These are phyloP conservation scores for Priceomyces carsonii DNA, from an alignment of 805 yeast species.

Conservation along the genomic window DNA sequence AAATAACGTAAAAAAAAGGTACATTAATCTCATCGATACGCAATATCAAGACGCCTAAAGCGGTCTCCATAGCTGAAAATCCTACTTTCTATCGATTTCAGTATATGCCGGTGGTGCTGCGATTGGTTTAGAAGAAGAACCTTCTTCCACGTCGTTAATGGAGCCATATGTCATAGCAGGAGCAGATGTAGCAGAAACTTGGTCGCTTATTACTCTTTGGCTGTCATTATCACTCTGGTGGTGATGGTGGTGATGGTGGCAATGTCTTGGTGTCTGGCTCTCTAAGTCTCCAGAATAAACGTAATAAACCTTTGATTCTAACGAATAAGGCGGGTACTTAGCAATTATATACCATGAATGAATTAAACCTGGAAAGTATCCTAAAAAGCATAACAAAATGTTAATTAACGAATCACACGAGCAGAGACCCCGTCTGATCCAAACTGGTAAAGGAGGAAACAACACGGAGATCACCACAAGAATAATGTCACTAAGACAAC, in stretches of 20 bases:
- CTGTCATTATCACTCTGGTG: conserved; percentile 9
- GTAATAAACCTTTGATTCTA: conserved; percentile 29
- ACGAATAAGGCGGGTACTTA: conserved; percentile 42
- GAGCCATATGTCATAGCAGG: conserved; percentile 11
- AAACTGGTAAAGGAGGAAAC: conserved; percentile 75
- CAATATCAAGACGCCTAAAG: not conserved
- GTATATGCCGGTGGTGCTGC: conserved; percentile 33
- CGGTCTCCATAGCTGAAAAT: no score
- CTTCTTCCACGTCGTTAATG: conserved; percentile 12
- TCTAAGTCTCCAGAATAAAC: conserved; percentile 39
- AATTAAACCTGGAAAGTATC: conserved; percentile 52
- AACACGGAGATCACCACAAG: conserved; percentile 61
- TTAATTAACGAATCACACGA: conserved; percentile 50
- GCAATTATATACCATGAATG: conserved; percentile 53
- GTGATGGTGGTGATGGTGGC: conserved; percentile 19
- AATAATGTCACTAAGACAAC: conserved; percentile 51
- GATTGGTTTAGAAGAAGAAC: conserved; percentile 12
- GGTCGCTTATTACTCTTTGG: conserved; percentile 8
- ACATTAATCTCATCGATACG: not conserved
- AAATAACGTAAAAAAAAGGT: no score
- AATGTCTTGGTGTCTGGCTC: conserved; percentile 14
- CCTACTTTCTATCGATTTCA: conserved; percentile 23
- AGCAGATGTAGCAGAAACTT: conserved; percentile 10
- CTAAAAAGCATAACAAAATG: conserved; percentile 44
- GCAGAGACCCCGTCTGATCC: conserved; percentile 63